Percentiles rank a stretch among this genome's conserved stretches.
Evolutionary conservation across 2,329 filamentous ascomycete species (phyloP).

Genomic region (Xylaria sp.): DNA sequence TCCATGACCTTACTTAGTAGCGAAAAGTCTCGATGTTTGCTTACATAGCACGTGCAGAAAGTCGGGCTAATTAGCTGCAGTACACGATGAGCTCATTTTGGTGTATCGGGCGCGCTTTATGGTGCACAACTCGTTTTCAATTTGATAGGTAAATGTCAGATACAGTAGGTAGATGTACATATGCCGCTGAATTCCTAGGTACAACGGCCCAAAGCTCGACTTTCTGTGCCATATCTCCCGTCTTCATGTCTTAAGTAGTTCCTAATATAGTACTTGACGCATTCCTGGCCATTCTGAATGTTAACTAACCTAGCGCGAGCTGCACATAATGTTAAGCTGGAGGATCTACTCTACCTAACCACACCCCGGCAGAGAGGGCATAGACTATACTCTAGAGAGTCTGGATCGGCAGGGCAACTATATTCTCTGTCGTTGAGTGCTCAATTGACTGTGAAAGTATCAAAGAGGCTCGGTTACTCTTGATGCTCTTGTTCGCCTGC

Average conservation of each 20-base stretch:
- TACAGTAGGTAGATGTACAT: not conserved
- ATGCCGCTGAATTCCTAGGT: too few relatives aligned
- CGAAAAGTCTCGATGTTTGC: too few relatives aligned
- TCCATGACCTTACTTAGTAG: not conserved
- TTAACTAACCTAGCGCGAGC: too few relatives aligned
- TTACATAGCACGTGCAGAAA: not conserved
- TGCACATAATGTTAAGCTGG: too few relatives aligned
- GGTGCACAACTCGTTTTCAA: not conserved
- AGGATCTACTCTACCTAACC: not conserved
- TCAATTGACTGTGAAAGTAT: not conserved
- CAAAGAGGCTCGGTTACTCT: not conserved
- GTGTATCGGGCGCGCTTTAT: not conserved
- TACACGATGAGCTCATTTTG: not conserved
- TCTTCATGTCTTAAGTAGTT: not conserved
- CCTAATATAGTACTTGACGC: too few relatives aligned
- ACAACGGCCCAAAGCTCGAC: not conserved
- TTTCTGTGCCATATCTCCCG: not conserved
- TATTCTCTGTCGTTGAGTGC: not conserved
- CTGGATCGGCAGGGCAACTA: slow-evolving; percentile 6
- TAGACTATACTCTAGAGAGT: not conserved
- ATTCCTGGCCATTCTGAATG: too few relatives aligned
- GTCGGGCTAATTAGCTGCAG: slow-evolving; percentile 1
- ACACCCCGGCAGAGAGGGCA: not conserved
- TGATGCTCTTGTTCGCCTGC: not conserved
- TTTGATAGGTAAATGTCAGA: not conserved